A percentile compares a stretch with the other conserved stretches of the same genome.
Conservation (phyloP, 2,329 filamentous ascomycete species). For the Calonectria fujianensis region DNA sequence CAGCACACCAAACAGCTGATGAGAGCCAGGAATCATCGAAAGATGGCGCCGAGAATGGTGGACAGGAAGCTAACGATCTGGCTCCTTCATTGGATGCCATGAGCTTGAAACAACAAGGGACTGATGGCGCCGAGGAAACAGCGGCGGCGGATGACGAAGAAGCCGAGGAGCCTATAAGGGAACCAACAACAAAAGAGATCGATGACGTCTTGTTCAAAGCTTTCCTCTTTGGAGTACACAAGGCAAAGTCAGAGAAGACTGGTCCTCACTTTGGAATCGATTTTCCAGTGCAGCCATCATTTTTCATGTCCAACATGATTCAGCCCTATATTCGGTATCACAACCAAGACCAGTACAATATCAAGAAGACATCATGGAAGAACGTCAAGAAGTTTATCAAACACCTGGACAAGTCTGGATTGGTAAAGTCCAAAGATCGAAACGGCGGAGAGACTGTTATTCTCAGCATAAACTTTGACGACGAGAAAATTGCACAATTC, state of each 20-base stretch:
- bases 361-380: conserved; percentile 54
- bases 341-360: conserved; percentile 44
- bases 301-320: conserved; percentile 51
- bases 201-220: conserved; percentile 48
- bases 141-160: conserved; percentile 27
- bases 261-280: conserved; percentile 46
- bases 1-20: not conserved
- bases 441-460: conserved; percentile 52
- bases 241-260: conserved; percentile 41
- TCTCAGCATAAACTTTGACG: conserved; percentile 48
- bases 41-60: not conserved
- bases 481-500: conserved; percentile 41
- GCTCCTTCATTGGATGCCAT: not conserved
- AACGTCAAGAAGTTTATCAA: conserved; percentile 52
- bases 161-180: conserved; percentile 25
- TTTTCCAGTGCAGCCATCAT: conserved; percentile 50
- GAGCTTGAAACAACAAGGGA: not conserved
- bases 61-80: not conserved
- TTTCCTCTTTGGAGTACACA: conserved; percentile 49
- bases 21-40: conserved; percentile 23
- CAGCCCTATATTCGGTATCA: conserved; percentile 50
- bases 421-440: conserved; percentile 47
- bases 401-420: conserved; percentile 41
- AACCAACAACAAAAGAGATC: conserved; percentile 48
- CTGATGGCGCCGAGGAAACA: not conserved